Evolutionary conservation across 805 yeast genomes (phyloP).

Genomic region (Saccharomyces paradoxus): DNA sequence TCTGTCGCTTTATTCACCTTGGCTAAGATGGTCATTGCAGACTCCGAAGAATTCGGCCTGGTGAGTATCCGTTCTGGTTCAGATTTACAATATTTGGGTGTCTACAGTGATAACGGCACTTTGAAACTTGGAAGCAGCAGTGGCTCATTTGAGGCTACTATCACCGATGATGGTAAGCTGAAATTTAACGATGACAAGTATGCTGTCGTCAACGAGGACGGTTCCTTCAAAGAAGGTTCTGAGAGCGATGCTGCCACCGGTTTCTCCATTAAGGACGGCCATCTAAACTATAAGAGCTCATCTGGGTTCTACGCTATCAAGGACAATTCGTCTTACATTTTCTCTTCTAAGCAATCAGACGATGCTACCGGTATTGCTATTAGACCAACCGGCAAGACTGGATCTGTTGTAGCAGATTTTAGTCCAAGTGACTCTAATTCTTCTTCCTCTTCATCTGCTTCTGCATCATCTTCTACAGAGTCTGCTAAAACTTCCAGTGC

Average conservation of each 20-base stretch:
- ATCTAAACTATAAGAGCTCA: slow-evolving; percentile 5
- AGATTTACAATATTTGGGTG: slow-evolving; percentile 26
- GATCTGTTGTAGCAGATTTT: slow-evolving; percentile 16
- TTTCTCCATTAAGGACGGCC: slow-evolving; percentile 28
- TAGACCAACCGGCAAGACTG: slow-evolving; percentile 3
- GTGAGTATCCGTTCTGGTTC: slow-evolving; percentile 33
- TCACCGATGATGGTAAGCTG: slow-evolving; percentile 30
- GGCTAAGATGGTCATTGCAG: slow-evolving; percentile 25
- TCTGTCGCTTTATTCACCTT: slow-evolving; percentile 23
- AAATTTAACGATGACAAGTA: slow-evolving; percentile 22
- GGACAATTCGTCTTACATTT: slow-evolving; percentile 16
- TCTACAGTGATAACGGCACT: slow-evolving; percentile 14
- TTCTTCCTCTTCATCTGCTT: slow-evolving; percentile 3
- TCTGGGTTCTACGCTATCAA: slow-evolving; percentile 36
- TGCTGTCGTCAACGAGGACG: slow-evolving; percentile 23
- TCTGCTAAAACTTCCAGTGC: slow-evolving; percentile 11
- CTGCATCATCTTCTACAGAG: slow-evolving; percentile 3
- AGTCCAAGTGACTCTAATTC: slow-evolving; percentile 6
- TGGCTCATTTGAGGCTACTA: slow-evolving; percentile 12
- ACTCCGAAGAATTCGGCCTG: slow-evolving; percentile 32
- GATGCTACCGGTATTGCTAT: slow-evolving; percentile 17
- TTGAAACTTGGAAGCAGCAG: slow-evolving; percentile 8
- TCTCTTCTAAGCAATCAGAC: slow-evolving; percentile 21
- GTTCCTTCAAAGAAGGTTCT: slow-evolving; percentile 16
- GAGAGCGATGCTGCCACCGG: slow-evolving; percentile 27